These are phyloP conservation scores for Salix koriyanagi DNA, from an alignment of 345 rosid species.

Conservation along the genomic window DNA sequence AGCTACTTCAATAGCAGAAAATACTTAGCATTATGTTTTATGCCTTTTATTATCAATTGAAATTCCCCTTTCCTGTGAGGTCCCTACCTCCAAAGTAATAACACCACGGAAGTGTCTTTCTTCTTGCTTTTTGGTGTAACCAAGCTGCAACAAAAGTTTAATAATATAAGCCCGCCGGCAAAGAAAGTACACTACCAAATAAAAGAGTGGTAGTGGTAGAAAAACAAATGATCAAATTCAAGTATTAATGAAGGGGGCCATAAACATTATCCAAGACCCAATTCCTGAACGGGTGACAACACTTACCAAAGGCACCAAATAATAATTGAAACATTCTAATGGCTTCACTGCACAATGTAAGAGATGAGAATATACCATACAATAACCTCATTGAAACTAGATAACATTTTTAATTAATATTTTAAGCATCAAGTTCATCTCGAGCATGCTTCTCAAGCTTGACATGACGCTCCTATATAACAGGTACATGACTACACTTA, in stretches of 20 bases:
- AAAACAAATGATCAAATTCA: not conserved
- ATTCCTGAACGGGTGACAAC: not conserved
- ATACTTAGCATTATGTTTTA: not conserved
- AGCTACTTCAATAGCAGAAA: not conserved
- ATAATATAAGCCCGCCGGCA: not conserved
- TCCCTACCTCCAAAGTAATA: conserved; percentile 79
- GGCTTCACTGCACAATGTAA: not conserved
- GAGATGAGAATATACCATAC: not conserved
- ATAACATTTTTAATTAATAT: not conserved
- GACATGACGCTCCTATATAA: not conserved
- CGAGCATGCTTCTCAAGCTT: not conserved
- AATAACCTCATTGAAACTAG: not conserved
- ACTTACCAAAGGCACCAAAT: not conserved
- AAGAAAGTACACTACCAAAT: not conserved
- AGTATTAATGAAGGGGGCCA: not conserved
- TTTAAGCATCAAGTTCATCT: not conserved
- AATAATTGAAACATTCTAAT: not conserved
- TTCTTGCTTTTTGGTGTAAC: conserved; percentile 94
- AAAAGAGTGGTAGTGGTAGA: not conserved
- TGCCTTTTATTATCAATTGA: not conserved
- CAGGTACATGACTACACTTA: not conserved
- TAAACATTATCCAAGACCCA: not conserved
- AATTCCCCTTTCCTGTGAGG: not conserved
- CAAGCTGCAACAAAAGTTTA: conserved; percentile 56
- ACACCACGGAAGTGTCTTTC: conserved; percentile 94